Evolutionary conservation across 108 stramenopile species (phyloP).

Genomic region (Mayamaea pseudoterrestris): DNA sequence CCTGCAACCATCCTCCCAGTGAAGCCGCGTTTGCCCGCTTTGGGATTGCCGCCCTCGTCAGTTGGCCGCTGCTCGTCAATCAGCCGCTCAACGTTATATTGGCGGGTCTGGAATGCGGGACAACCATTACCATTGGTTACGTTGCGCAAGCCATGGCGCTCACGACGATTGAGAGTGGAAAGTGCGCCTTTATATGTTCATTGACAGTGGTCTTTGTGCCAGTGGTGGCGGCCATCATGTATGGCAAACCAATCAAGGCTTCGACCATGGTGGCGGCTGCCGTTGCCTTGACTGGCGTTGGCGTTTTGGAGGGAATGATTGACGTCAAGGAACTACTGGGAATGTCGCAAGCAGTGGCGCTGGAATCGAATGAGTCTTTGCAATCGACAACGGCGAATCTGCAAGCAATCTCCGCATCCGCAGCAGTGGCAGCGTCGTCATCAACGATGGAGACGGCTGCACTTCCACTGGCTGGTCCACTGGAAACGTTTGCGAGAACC

Average conservation of each 20-base stretch:
- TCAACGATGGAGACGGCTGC: conserved; percentile 8
- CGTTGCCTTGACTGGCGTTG: conserved; percentile 51
- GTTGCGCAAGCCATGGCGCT: conserved; percentile 22
- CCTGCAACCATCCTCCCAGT: conserved; percentile 16
- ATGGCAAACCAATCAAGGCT: conserved; percentile 14
- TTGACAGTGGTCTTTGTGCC: conserved; percentile 60
- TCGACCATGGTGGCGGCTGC: conserved; percentile 10
- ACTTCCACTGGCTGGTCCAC: conserved; percentile 9
- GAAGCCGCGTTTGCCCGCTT: conserved; percentile 23
- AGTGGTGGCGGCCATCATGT: conserved; percentile 21
- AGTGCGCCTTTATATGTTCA: conserved; percentile 56
- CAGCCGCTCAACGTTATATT: conserved; percentile 21
- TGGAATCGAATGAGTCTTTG: neutral
- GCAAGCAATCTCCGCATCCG: neutral
- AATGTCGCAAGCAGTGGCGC: conserved; percentile 26
- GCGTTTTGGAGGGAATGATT: conserved; percentile 30
- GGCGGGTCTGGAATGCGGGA: conserved; percentile 23
- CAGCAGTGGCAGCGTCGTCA: neutral
- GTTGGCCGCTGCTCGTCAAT: conserved; percentile 14
- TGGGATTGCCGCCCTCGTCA: conserved; percentile 17
- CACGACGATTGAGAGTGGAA: conserved; percentile 12
- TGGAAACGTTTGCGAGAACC: conserved; percentile 23
- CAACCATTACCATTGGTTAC: conserved; percentile 27
- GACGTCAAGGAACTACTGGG: conserved; percentile 22
- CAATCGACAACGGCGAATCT: neutral